Evolutionary conservation across 1,284 basidiomycete genomes (phyloP), one percentile per base, ranked within the genome.

Genomic region (Vanrija pseudolonga): DNA sequence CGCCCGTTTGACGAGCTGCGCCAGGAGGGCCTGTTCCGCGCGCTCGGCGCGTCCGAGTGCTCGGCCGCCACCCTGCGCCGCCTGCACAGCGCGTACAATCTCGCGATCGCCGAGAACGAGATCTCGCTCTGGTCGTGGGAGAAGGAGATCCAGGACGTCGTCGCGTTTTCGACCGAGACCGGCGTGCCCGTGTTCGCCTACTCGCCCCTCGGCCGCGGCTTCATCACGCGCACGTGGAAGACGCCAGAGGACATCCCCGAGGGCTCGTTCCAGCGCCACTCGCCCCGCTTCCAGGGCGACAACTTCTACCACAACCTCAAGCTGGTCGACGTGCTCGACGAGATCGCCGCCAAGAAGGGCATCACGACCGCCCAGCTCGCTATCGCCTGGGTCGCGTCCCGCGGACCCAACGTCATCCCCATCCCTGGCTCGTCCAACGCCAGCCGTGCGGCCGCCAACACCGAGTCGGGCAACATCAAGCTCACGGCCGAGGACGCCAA

Each of bases 131-230:
- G 80, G 75, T 72, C 76, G 4, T 79, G 79, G 55, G 80, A 80
- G 43, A 65, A 77, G 20, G 79, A 81, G 54, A 68, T 75, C 45
- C 68, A 73, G 47, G 76, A 75, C 15, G 77, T 75, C 18, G 50
- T 76, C 46, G 59, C 62, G 0, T 74, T 65, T 19, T 77, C 73
- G 61, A 74, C 77, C 26, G 79, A 83, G 55, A 75, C 82, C 17
- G 73, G 76, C 3, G 74, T 83, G 37, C 75, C 83, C 17, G 77
- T 86, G 50, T 72, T 81, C 11, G 82, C 80, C 24, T 87, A 86
- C 66, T 81, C 80, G 65, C 85, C 84, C 0, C 78, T 85, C 15
- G 84, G 83, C 9, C 74, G 77, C 44, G 85, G 85, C 1, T 80
- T 86, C 66, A 70, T 87, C 18, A 79, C 80, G 0, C 82, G 84